Evolutionary conservation across 306 rosid species (phyloP).

Genomic region (Morella rubra): DNA sequence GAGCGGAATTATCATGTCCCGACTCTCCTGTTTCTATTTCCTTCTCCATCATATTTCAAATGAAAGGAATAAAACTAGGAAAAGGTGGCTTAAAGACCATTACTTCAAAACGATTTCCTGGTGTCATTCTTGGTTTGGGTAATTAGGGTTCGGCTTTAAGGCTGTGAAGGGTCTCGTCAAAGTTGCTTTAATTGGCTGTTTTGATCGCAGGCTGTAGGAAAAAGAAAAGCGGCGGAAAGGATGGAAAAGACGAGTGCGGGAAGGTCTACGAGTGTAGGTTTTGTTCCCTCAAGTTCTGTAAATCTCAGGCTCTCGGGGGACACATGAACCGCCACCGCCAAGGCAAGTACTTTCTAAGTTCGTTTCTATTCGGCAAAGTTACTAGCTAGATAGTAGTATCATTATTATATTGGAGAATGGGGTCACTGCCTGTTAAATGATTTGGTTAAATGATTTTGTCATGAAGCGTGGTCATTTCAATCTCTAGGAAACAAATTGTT

Average conservation of each 20-base stretch:
- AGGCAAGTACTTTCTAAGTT: conserved; percentile 49
- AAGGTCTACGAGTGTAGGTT: conserved; percentile 97
- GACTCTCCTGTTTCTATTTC: not conserved
- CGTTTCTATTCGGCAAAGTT: not conserved
- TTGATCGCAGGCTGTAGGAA: conserved; percentile 65
- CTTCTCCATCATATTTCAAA: not conserved
- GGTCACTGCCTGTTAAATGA: conserved; percentile 26
- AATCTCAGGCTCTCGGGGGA: conserved; percentile 99
- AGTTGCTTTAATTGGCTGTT: conserved; percentile 39
- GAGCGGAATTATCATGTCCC: too few species aligned
- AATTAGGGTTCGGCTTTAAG: conserved; percentile 30
- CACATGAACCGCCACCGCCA: conserved; percentile 99
- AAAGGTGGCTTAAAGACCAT: not conserved
- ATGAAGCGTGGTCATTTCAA: conserved; percentile 53
- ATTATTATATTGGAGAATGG: not conserved
- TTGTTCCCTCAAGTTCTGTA: conserved; percentile 99
- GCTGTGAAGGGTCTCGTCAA: conserved; percentile 35
- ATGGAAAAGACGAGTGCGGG: conserved; percentile 77
- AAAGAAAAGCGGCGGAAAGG: conserved; percentile 87
- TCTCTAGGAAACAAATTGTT: conserved; percentile 1
- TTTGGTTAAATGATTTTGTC: conserved; percentile 37
- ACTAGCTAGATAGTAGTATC: not conserved
- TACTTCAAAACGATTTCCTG: not conserved
- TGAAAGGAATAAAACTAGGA: not conserved
- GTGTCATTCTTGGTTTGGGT: conserved; percentile 20